phyloP scores from a whole-genome alignment of 1,139 yeast species.

The Diutina pseudorugosa region DNA sequence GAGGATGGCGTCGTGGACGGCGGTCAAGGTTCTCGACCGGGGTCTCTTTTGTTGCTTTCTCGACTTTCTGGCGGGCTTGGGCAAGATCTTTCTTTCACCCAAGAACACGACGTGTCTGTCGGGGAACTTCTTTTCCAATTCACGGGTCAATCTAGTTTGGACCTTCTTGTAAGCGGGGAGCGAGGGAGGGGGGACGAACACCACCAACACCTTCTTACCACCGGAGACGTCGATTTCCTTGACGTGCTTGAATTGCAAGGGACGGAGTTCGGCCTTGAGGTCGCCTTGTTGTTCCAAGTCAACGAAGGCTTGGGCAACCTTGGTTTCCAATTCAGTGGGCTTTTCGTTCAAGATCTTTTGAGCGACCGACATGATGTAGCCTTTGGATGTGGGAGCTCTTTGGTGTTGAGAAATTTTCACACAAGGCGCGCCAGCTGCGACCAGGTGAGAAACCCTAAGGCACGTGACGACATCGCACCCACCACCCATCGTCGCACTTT shows the following conservation, averaged over 20 bases:
- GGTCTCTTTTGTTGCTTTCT: constrained; percentile 98
- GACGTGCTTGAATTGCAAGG: constrained; percentile 96
- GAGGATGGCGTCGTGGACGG: constrained; percentile 97
- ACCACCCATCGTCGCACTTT: not conserved
- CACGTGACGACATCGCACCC: not conserved
- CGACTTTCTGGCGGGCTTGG: constrained; percentile 85
- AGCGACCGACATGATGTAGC: constrained; percentile 75
- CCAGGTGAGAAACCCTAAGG: not conserved
- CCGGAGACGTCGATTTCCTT: constrained; percentile 97
- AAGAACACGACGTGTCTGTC: constrained; percentile 99
- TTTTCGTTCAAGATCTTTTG: constrained; percentile 84
- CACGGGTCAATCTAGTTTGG: constrained; percentile 96
- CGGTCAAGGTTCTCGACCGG: constrained; percentile 97
- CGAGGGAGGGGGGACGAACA: constrained; percentile 96
- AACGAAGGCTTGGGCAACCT: constrained; percentile 97
- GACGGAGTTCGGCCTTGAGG: constrained; percentile 95
- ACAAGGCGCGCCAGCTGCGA: not conserved
- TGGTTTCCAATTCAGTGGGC: constrained; percentile 98
- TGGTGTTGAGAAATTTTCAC: constrained; percentile 3
- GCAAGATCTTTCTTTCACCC: constrained; percentile 99
- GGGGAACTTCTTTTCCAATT: constrained; percentile 99
- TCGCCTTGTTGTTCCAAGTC: constrained; percentile 92
- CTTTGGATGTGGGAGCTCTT: not conserved
- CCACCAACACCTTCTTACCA: constrained; percentile 97
- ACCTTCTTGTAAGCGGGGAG: constrained; percentile 92